These are phyloP conservation scores for Benincasa hispida DNA, from an alignment of 306 rosid species.

Conservation along the genomic window DNA sequence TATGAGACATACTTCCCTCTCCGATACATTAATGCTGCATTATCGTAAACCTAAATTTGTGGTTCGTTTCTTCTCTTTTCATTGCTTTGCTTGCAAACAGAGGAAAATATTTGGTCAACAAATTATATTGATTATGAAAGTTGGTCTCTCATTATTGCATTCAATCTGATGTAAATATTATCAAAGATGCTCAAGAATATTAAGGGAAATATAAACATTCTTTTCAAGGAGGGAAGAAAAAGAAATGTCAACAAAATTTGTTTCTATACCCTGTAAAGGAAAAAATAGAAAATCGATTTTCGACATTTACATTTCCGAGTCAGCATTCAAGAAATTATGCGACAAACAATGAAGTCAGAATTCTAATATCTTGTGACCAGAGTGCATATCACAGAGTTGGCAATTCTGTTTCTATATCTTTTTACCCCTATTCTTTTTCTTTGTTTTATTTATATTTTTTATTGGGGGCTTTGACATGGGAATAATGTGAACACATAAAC, in stretches of 20 bases:
- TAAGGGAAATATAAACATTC: background rate
- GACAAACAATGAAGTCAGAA: background rate
- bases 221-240: background rate
- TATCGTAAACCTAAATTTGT: background rate
- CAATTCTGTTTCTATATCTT: background rate
- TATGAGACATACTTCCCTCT: background rate
- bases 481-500: background rate
- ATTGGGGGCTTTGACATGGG: background rate
- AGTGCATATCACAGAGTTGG: background rate
- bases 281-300: background rate
- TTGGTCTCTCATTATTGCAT: background rate
- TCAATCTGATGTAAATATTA: background rate
- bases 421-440: too few species aligned
- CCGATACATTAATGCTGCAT: background rate
- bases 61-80: background rate
- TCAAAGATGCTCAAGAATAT: background rate
- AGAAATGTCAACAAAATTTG: background rate
- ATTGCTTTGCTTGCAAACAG: slow-evolving; percentile 67
- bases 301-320: background rate
- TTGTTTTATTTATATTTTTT: background rate
- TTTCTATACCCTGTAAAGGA: background rate
- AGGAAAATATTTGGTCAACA: background rate
- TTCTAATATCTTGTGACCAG: background rate
- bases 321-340: background rate
- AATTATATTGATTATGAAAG: background rate